Conservation (phyloP, 306 rosid species). For the Cucumis cinereus region DNA sequence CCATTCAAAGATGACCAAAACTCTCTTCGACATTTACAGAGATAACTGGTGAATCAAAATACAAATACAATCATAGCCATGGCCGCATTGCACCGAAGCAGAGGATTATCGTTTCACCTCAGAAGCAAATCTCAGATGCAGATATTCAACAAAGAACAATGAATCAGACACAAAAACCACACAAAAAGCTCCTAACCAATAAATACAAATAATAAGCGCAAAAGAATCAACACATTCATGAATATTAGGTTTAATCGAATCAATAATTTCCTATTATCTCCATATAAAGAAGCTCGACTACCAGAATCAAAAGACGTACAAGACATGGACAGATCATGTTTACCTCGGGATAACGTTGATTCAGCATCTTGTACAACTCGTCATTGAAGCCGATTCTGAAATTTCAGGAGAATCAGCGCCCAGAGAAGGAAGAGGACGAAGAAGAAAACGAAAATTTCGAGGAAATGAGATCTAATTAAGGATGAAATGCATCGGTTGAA, state of each 20-base stretch:
- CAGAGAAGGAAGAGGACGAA: background rate
- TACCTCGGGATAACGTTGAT: conserved; percentile 3
- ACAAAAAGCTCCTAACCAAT: background rate
- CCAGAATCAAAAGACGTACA: background rate
- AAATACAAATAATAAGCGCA: background rate
- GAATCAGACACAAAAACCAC: background rate
- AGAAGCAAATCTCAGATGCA: background rate
- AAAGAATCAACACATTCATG: background rate
- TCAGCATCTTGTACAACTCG: background rate
- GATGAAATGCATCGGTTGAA: background rate
- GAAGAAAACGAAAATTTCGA: background rate
- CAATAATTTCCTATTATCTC: background rate
- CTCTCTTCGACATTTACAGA: background rate
- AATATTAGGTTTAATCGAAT: background rate
- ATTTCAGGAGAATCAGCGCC: background rate
- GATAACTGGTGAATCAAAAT: background rate
- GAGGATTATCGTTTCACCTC: background rate
- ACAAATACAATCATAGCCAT: background rate
- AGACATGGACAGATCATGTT: background rate
- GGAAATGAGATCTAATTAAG: background rate
- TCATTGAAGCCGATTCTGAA: conserved; percentile 4
- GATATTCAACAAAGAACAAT: background rate
- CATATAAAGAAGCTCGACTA: background rate
- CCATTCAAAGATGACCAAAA: background rate
- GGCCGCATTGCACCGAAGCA: background rate